Evolutionary conservation across 768 basidiomycete species (phyloP).

Genomic region (Chalciporus pseudorubinellus): DNA sequence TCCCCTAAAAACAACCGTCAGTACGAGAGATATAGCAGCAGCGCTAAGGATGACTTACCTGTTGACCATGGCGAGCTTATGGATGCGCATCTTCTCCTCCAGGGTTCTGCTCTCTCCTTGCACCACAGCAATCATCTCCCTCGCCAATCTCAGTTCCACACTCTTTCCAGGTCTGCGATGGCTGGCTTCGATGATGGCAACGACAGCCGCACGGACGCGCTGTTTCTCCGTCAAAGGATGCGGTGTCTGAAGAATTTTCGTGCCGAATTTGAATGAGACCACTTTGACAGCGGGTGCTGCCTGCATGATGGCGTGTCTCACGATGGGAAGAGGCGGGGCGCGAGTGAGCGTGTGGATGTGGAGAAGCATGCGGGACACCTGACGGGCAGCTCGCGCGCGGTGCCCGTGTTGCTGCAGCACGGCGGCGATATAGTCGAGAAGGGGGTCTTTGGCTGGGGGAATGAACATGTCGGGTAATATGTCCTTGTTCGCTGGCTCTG

Average conservation of each 20-base stretch:
- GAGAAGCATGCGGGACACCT: conserved; percentile 60
- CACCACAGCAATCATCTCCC: conserved; percentile 73
- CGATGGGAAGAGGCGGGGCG: conserved; percentile 74
- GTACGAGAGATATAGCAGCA: not conserved
- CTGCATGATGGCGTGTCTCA: conserved; percentile 66
- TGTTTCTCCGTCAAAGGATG: conserved; percentile 79
- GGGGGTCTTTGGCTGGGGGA: conserved; percentile 73
- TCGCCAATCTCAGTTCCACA: conserved; percentile 69
- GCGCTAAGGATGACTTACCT: conserved; percentile 47
- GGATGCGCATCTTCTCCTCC: conserved; percentile 58
- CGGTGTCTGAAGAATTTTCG: conserved; percentile 67
- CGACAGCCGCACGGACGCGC: conserved; percentile 64
- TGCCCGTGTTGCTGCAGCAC: conserved; percentile 63
- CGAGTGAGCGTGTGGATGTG: conserved; percentile 73
- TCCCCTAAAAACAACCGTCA: conserved; percentile 20
- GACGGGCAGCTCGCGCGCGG: conserved; percentile 55
- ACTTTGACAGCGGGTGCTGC: conserved; percentile 71
- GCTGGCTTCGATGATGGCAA: conserved; percentile 68
- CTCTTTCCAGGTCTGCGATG: conserved; percentile 54
- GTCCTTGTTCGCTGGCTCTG: not conserved
- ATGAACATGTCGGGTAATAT: conserved; percentile 43
- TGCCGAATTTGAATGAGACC: conserved; percentile 55
- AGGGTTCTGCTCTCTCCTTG: conserved; percentile 59
- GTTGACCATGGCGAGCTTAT: conserved; percentile 72
- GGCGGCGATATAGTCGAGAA: conserved; percentile 65